Percentiles rank a stretch among this genome's conserved stretches.
Conservation (phyloP, 2,329 filamentous ascomycete genomes). For the Nemania diffusa region DNA sequence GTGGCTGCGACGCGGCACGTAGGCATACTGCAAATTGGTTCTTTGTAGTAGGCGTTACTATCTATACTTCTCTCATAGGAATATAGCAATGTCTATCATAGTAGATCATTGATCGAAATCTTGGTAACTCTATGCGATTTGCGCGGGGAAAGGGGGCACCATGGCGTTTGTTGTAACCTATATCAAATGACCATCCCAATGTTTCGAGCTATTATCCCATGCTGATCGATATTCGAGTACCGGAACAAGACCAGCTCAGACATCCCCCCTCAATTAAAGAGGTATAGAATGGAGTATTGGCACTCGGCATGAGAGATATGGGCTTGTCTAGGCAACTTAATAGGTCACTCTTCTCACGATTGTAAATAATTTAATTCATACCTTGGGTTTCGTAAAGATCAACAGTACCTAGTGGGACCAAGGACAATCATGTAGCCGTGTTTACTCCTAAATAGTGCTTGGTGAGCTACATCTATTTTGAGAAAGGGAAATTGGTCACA, state of each 20-base stretch:
- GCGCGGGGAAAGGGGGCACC: slow-evolving; percentile 9
- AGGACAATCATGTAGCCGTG: too few species aligned
- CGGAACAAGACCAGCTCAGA: not conserved
- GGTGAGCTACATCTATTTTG: too few species aligned
- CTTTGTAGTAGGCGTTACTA: not conserved
- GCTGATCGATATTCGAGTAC: not conserved
- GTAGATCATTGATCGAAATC: not conserved
- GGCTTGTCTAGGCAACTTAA: not conserved
- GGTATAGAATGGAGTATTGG: not conserved
- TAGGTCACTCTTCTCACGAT: not conserved
- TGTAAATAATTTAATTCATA: not conserved
- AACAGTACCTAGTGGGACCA: too few species aligned
- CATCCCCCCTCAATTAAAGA: not conserved
- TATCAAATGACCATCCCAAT: not conserved
- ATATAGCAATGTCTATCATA: not conserved
- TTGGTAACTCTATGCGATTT: not conserved
- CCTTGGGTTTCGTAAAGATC: not conserved
- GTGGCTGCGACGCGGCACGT: slow-evolving; percentile 25
- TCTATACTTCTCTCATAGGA: not conserved
- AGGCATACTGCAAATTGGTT: not conserved
- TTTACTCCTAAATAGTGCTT: too few species aligned
- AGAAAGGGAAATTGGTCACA: too few species aligned
- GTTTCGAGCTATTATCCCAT: not conserved
- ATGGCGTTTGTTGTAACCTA: not conserved
- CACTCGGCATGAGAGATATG: not conserved